A percentile compares a stretch with the other conserved stretches of the same genome.
These are phyloP conservation scores for Psidium guajava DNA, from an alignment of 345 rosid genomes.

Conservation along the genomic window DNA sequence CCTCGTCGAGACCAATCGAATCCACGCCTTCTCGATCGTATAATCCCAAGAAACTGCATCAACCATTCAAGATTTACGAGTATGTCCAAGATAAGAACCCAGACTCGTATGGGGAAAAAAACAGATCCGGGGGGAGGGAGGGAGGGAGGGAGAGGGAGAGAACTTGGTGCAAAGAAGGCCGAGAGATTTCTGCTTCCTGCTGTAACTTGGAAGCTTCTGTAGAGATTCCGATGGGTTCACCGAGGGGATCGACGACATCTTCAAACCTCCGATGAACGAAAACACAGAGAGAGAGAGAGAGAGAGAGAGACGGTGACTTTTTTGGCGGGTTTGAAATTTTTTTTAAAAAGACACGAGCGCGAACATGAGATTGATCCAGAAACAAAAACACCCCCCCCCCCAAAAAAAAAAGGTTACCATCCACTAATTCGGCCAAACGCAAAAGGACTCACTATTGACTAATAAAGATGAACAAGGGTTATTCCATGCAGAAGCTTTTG, in stretches of 20 bases:
- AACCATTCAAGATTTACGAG: not conserved
- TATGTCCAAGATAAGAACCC: not conserved
- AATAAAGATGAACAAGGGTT: no score
- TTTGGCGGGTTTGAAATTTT: not conserved
- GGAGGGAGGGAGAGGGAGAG: not conserved
- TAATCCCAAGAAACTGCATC: slow-evolving; percentile 57
- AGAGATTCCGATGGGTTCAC: slow-evolving; percentile 20
- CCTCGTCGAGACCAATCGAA: slow-evolving; percentile 71
- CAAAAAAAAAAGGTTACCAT: no score
- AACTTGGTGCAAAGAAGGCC: slow-evolving; percentile 90
- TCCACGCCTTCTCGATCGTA: slow-evolving; percentile 62
- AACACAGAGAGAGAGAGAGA: not conserved
- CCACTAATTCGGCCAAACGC: no score
- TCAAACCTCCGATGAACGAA: not conserved
- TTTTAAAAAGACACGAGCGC: not conserved
- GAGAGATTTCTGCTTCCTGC: slow-evolving; percentile 83
- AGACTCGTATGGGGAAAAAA: not conserved
- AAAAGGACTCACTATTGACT: no score
- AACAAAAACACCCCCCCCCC: no score
- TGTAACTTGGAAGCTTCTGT: slow-evolving; percentile 45
- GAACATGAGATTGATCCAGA: not conserved
- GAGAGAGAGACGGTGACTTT: not conserved
- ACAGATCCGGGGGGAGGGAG: not conserved
- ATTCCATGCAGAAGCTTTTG: no score
- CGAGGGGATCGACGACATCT: not conserved